Percentiles rank a stretch among this genome's conserved stretches.
Conservation (phyloP, 1,139 yeast genomes). For the Yarrowia galli region DNA sequence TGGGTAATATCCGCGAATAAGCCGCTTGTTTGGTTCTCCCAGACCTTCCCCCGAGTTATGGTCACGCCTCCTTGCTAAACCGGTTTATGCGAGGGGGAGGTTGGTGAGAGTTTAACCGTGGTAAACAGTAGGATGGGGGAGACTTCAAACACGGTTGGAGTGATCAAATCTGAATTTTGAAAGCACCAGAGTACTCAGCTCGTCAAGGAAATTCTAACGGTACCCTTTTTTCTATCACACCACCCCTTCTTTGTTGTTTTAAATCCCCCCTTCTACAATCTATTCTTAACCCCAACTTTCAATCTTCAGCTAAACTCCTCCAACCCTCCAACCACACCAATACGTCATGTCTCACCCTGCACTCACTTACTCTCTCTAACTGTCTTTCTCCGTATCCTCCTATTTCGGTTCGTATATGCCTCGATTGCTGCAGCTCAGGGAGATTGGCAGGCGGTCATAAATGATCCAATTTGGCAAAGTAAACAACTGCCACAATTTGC, state of each 20-base stretch:
- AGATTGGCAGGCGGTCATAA: no score
- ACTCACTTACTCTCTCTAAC: no score
- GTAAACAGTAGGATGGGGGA: no score
- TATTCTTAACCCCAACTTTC: neutral
- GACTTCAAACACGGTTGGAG: neutral
- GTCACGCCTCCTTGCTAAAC: slow-evolving; percentile 20
- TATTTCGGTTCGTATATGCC: neutral
- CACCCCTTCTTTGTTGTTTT: no score
- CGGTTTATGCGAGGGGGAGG: neutral
- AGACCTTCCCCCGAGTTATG: slow-evolving; percentile 1
- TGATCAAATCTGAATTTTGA: neutral
- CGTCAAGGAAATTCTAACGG: neutral
- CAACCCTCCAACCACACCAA: neutral
- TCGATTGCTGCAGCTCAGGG: slow-evolving; percentile 33
- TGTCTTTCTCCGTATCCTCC: neutral
- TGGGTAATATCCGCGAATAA: slow-evolving; percentile 26
- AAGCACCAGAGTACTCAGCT: neutral
- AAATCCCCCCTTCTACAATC: no score
- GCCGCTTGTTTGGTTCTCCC: slow-evolving; percentile 18
- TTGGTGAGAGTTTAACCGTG: no score
- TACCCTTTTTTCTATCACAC: no score
- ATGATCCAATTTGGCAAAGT: no score
- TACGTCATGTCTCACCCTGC: slow-evolving; percentile 21
- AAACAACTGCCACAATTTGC: no score
- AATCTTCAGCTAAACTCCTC: neutral